Base-by-base conservation (phyloP, 108 stramenopile genomes). In the Stephanodiscus minutulus region DNA sequence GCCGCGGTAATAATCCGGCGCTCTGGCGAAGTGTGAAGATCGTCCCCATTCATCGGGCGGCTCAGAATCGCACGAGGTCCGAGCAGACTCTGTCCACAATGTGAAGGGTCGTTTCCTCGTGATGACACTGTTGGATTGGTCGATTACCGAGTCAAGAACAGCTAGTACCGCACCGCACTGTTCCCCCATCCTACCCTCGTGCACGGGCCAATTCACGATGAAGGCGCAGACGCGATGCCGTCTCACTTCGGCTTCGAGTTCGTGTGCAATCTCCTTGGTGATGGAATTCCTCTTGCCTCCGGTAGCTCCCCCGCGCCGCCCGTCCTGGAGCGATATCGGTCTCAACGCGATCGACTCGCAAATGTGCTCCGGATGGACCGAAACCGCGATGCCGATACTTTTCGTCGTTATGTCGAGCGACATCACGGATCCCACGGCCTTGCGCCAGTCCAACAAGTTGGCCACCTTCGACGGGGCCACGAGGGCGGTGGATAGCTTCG, bases 141-240 rank as follows among this genome's bases (percentile, higher is more conserved):
- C 62, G 36, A 79, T 63, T 15, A 79, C 60, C 25, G 71, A 67
- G 48, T 81, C 79, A 11, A 81, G 70, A 4, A 76, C 64, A 21
- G 76, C 64, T 4, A 81, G 64, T 20, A 75, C 70, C 49, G 71
- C 70, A n/a, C 79, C 79, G 35, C 79, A 81, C 33, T 81, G 74
- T 18, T 76, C 79, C 0, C 79, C 79, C 55, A 61, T 71, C 41
- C 79, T n/a, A 29, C 79, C 79, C 37, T 80, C 61, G 39, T 75
- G 67, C 7, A 69, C n/a, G 7, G 79, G 79, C 79, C 79, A 81
- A 36, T 76, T 70, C 31, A 81, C 79, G 28, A 81, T 64, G 60
- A 76, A 76, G 0, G 74, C 79, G 41, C 79, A 81, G 12, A 81
- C 79, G 55, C 62, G 74, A 70, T 81, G 55, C 1, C 64, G 29